Base-by-base conservation (phyloP, 176 grass and related monocot genomes). In the Aegilops speltoides region DNA sequence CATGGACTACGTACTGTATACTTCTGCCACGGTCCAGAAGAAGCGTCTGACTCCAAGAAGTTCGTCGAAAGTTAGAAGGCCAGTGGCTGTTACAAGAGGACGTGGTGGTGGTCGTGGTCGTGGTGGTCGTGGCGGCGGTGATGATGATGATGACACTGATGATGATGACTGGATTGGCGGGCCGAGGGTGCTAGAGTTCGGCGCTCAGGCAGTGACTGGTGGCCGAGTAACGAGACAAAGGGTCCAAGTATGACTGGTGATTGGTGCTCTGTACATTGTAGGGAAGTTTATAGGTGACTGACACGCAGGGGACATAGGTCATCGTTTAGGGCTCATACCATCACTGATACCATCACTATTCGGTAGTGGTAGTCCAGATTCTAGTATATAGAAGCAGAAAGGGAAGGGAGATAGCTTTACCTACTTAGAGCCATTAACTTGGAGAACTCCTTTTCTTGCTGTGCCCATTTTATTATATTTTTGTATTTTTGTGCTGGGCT, bases 161-260 rank as follows among this genome's bases (percentile, higher is more conserved):
- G 96, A 96, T 2, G 91, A 98, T 15, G 88, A 99, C 32, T 94
- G 97, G 92, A 91, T 66, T 6, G 89, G 90, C 5, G 90, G 92
- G 5, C 31, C 92, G n/a, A 89, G 94, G 28, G 86, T 87, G 80
- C 92, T 99, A 1, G 94, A 96, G 86, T 97, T 94, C 25, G 86
- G 90, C 14, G 80, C 40, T 72, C 92, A 93, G 80, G 89, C 74
- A 38, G 78, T 79, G 36, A 93, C 84, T 13, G 91, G 97, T 24
- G 89, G 90, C 7, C 82, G 94, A 48, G 84, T 97, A 50, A 99
- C 94, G 34, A 84, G 94, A 64, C 93, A 95, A 85, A 87, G 92
- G 78, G 68, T 88, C 71, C 89, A 97, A 87, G 82, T 90, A 66
- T 93, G 66, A 93, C 43, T 29, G 70, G n/a, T 85, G 25, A 50